Percentiles rank a stretch among this genome's conserved stretches.
Conservation (phyloP, 768 basidiomycete genomes). For the Omphalotus guepiniiformis region DNA sequence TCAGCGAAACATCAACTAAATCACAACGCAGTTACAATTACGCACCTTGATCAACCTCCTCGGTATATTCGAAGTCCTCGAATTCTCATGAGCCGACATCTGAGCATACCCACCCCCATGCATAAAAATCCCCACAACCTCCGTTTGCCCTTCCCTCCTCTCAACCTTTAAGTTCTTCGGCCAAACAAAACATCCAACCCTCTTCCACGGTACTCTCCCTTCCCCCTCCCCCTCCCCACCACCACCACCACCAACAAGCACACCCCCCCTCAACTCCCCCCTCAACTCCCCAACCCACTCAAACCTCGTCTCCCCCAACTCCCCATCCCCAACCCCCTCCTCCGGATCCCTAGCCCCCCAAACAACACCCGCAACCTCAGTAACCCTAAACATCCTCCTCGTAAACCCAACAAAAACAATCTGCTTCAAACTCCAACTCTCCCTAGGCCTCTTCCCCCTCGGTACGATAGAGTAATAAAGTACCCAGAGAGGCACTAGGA, state of each 20-base stretch:
- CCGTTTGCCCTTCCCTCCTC: constrained; percentile 23
- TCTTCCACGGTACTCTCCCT: constrained; percentile 30
- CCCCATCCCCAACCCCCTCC: constrained; percentile 24
- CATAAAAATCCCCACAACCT: constrained; percentile 45
- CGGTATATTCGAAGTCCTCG: constrained; percentile 45
- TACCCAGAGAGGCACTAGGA: constrained; percentile 43
- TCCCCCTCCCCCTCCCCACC: too few relatives aligned
- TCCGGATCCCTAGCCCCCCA: constrained; percentile 48
- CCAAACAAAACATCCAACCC: constrained; percentile 47
- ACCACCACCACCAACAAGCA: too few relatives aligned
- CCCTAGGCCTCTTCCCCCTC: constrained; percentile 39
- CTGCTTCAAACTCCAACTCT: constrained; percentile 47
- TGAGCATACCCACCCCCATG: constrained; percentile 57
- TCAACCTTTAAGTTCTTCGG: constrained; percentile 30
- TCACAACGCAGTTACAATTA: too few relatives aligned
- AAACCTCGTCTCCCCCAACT: constrained; percentile 43
- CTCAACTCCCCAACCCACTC: constrained; percentile 44
- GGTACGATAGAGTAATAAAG: constrained; percentile 41
- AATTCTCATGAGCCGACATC: constrained; percentile 50
- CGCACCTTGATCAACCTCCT: constrained; percentile 39
- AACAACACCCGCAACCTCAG: constrained; percentile 53
- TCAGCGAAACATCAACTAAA: too few relatives aligned
- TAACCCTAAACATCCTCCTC: constrained; percentile 47
- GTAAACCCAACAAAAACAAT: constrained; percentile 50
- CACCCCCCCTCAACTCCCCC: constrained; percentile 34